Conservation (phyloP, 2,329 filamentous ascomycete species). For the Pseudogymnoascus sp. region DNA sequence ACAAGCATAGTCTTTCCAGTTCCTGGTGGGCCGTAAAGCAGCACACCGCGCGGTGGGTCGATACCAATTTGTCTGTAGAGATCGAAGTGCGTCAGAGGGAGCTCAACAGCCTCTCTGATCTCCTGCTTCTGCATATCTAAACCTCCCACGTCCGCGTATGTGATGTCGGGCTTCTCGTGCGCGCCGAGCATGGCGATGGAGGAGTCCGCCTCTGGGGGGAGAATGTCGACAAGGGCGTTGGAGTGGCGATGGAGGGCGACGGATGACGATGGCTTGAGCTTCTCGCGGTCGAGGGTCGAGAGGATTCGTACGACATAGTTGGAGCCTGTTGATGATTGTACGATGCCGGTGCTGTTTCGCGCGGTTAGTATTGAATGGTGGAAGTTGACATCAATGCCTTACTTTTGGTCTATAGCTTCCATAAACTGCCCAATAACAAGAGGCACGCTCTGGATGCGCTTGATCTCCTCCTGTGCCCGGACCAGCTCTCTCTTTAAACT, state of each 20-base stretch:
- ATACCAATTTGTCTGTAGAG: slow-evolving; percentile 99
- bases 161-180: slow-evolving; percentile 97
- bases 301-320: slow-evolving; percentile 99
- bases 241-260: slow-evolving; percentile 97
- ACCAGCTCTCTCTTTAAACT: slow-evolving; percentile 96
- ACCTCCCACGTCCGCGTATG: slow-evolving; percentile 94
- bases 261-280: slow-evolving; percentile 94
- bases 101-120: slow-evolving; percentile 93
- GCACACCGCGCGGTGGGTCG: slow-evolving; percentile 89
- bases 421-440: slow-evolving; percentile 99
- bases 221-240: slow-evolving; percentile 95
- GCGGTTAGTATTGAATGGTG: slow-evolving; percentile 14
- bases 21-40: slow-evolving; percentile 91
- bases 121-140: slow-evolving; percentile 99
- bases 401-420: slow-evolving; percentile 99
- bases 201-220: slow-evolving; percentile 97
- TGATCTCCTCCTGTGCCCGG: slow-evolving; percentile 97
- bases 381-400: slow-evolving; percentile 28
- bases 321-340: slow-evolving; percentile 94
- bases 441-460: slow-evolving; percentile 96
- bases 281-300: slow-evolving; percentile 94
- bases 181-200: slow-evolving; percentile 96
- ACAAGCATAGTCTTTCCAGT: slow-evolving; percentile 97
- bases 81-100: slow-evolving; percentile 94
- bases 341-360: slow-evolving; percentile 74